A percentile compares a stretch with the other conserved stretches of the same genome.
Evolutionary conservation across 1,284 basidiomycete species (phyloP).

Genomic region (Sphaerobolus stellatus): DNA sequence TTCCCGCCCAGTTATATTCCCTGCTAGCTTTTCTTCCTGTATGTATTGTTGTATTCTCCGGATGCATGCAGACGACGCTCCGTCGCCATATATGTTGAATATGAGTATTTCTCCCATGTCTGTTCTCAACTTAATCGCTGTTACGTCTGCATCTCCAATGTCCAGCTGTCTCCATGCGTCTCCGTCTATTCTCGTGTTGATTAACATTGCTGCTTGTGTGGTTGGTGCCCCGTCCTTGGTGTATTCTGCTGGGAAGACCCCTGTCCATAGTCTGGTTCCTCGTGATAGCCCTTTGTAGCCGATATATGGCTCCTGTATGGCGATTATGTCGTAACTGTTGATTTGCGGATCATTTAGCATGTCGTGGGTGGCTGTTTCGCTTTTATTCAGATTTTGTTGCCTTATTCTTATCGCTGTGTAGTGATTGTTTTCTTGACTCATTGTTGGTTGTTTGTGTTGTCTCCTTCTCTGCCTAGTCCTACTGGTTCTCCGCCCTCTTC

Average conservation of each 20-base stretch:
- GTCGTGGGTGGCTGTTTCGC: neutral
- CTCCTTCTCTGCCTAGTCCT: neutral
- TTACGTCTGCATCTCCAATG: neutral
- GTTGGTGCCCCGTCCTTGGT: neutral
- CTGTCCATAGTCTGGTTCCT: neutral
- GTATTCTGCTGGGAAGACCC: neutral
- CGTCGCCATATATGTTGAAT: neutral
- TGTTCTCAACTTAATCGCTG: neutral
- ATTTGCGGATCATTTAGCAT: neutral
- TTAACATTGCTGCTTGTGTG: neutral
- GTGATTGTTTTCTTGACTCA: too few species aligned
- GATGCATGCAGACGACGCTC: too few species aligned
- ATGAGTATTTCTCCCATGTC: neutral
- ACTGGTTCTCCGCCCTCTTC: neutral
- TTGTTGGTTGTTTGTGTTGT: neutral
- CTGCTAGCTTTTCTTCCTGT: neutral
- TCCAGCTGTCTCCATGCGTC: neutral
- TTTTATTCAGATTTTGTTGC: neutral
- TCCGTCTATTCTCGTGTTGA: neutral
- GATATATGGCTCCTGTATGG: neutral
- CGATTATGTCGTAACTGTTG: neutral
- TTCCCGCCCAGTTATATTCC: neutral
- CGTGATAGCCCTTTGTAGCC: neutral
- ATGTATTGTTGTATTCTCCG: neutral
- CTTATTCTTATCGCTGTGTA: too few species aligned